Base-by-base conservation (phyloP, 1,139 yeast genomes). In the Zygoascus meyerae region DNA sequence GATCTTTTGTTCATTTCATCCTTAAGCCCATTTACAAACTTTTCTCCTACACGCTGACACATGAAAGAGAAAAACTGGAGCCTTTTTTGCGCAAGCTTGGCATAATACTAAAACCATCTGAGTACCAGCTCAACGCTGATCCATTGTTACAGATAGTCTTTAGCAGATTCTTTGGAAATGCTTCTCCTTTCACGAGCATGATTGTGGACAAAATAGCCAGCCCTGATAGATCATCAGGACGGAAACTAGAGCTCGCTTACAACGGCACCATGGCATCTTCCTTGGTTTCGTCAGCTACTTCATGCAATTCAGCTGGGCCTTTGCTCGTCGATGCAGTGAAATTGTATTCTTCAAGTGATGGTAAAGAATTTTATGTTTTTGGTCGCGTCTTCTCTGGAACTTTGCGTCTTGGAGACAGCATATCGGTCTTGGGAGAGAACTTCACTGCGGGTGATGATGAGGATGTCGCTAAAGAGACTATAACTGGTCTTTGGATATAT, bases 11-110 rank as follows among this genome's bases (percentile, higher is more conserved):
- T 11, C 74, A 76, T 49, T 84, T 89, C 55, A 72, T 92, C 8
- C 67, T 89, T 14, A 80, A 78, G 15, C 98, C 98, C 0, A 58
- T 94, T 5, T 92, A 90, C 67, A 90, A 92, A 60, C 62, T 90
- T 4, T 69, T 82, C 42, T 73, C 87, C 0, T 74, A 78, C 36
- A 69, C 86, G 0, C 57, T 92, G 9, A 77, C 89, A 0, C 68
- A 77, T 33, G 78, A 78, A 29, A 66, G 75, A 1, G 64, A 66
- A 2, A 72, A 70, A 0, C 61, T 79, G 14, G 61, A 67, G 6
- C 54, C 55, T 2, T 60, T 77, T 21, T 65, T 86, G 30, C 71
- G 73, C 61, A 59, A 68, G 1, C 51, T 68, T 17, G 63, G 60
- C 5, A 66, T 71, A 17, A 40, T 39, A 7, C 49, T 70, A 16